Base-by-base conservation (phyloP, 768 basidiomycete species). In the Pleurotus ostreatus region DNA sequence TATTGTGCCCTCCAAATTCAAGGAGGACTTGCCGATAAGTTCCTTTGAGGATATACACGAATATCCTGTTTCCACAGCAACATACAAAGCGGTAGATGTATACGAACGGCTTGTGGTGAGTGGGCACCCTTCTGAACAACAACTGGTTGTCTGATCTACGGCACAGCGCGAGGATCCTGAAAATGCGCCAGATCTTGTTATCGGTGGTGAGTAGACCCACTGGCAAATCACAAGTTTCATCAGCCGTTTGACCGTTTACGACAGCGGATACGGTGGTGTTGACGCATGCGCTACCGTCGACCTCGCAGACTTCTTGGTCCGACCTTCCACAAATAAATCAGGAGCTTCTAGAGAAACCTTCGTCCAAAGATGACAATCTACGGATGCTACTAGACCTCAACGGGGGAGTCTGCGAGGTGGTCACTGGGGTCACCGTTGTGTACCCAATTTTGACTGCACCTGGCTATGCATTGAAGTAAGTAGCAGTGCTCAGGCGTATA, bases 181-280 rank as follows among this genome's bases (percentile, higher is more conserved):
- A 4, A 82, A 91, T 62, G 74, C 85, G 0, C 87, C 90, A 0
- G 89, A 92, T 69, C 76, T 94, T 12, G 90, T 94, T 30, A 91
- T 92, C 56, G 83, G 80, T 34, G 88, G 89, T 86, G 49, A 57
- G 75, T 45, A 30, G 41, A 13, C 8, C 2, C 25, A 41, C 6
- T 6, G 26, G 9, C 26, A 30, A 6, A 30, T 7, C 9, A 6
- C 2, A 6, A 30, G 26, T 7, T 7, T 30, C 26, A 30, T 30
- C 26, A 30, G 8, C 2, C 7, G 26, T 30, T 30, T 30, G 3
- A 26, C 20, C 39, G 26, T n/a, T 30, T 18, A 30, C 41, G 1
- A 43, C 67, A 94, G 97, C 96, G 60, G 97, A 99, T 68, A 98
- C 97, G 0, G 86, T 99, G 12, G 94, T 98, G n/a, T 74, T 99